A percentile compares a stretch with the other conserved stretches of the same genome.
These are phyloP conservation scores for Aspergillus felis DNA, from an alignment of 2,329 filamentous ascomycete genomes.

Conservation along the genomic window DNA sequence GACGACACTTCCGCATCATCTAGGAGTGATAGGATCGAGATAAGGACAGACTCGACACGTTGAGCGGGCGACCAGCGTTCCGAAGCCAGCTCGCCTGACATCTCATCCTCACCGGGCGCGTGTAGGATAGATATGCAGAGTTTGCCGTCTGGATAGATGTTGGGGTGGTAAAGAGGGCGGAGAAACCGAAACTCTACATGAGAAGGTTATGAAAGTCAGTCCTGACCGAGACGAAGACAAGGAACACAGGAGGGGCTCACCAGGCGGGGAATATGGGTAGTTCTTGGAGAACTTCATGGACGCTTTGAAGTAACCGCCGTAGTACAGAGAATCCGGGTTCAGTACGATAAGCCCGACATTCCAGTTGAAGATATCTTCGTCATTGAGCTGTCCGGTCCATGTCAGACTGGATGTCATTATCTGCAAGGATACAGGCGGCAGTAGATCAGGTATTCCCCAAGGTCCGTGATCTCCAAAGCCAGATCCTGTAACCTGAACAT, in stretches of 20 bases:
- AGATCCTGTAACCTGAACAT: background rate
- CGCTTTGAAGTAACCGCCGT: conserved; percentile 88
- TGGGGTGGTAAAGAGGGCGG: conserved; percentile 80
- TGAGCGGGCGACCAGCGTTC: conserved; percentile 95
- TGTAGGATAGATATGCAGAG: conserved; percentile 97
- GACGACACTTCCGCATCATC: conserved; percentile 93
- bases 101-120: conserved; percentile 82
- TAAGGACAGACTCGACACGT: conserved; percentile 88
- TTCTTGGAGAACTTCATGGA: conserved; percentile 83
- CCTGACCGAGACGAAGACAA: background rate
- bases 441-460: background rate
- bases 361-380: conserved; percentile 85
- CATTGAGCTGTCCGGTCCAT: conserved; percentile 56
- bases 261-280: conserved; percentile 83
- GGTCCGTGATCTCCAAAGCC: background rate
- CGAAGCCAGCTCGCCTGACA: conserved; percentile 82
- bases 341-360: conserved; percentile 84
- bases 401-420: background rate
- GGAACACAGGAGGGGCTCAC: conserved; percentile 33
- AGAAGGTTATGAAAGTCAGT: background rate
- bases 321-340: conserved; percentile 86
- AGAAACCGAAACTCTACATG: conserved; percentile 72
- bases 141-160: conserved; percentile 85
- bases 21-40: conserved; percentile 84
- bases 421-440: background rate